These are phyloP conservation scores for Fusarium odoratissimum DNA, from an alignment of 2,329 filamentous ascomycete species.

Conservation along the genomic window DNA sequence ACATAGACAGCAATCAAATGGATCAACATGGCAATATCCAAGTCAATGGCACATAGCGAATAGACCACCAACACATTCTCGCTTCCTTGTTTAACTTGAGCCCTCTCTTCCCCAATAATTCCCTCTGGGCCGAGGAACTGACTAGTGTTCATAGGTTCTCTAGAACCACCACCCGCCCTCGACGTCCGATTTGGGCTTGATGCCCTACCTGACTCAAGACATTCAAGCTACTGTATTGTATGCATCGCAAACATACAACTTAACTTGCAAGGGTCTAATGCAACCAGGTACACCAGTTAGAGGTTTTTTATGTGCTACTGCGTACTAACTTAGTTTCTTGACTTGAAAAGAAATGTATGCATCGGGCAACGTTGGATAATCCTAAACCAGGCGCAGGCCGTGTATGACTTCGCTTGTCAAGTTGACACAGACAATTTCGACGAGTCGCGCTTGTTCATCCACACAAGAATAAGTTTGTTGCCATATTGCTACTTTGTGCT, in stretches of 20 bases:
- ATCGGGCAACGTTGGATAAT: conserved; percentile 5
- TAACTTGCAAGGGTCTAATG: conserved; percentile 18
- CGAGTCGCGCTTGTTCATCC: conserved; percentile 19
- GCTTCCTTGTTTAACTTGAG: conserved; percentile 14
- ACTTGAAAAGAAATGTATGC: background rate
- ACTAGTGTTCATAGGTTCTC: background rate
- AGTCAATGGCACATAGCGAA: background rate
- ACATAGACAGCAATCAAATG: conserved; percentile 2
- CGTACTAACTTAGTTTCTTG: background rate
- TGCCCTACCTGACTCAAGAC: conserved; percentile 32
- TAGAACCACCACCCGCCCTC: conserved; percentile 4
- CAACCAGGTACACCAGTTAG: conserved; percentile 32
- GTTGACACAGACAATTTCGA: conserved; percentile 4
- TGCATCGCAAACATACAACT: conserved; percentile 7
- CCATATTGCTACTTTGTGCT: conserved; percentile 6
- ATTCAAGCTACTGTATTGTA: conserved; percentile 14
- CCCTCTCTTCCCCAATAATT: background rate
- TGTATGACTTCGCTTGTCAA: conserved; percentile 10
- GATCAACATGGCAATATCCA: background rate
- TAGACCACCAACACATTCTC: background rate
- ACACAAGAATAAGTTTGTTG: conserved; percentile 5
- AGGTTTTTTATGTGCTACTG: conserved; percentile 19
- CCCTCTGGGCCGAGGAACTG: background rate
- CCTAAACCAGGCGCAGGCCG: background rate
- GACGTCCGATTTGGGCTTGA: conserved; percentile 16